Evolutionary conservation across 164 flowering plant species (phyloP).

Genomic region (Stephania japonica): DNA sequence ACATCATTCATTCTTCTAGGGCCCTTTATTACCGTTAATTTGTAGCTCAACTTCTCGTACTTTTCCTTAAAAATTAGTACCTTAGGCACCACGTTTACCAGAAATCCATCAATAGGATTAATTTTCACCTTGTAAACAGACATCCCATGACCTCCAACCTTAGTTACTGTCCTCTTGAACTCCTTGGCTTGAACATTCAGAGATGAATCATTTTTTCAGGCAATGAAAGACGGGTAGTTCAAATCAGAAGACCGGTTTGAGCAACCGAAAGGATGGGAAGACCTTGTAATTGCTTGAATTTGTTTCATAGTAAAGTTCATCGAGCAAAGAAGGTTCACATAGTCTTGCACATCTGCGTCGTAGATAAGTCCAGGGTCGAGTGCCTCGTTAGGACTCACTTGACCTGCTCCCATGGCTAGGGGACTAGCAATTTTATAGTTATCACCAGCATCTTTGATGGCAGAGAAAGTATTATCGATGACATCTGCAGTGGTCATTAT

Average conservation of each 20-base stretch:
- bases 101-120: slow-evolving; percentile 32
- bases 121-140: slow-evolving; percentile 37
- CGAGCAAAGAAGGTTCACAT: slow-evolving; percentile 46
- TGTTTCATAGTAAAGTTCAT: slow-evolving; percentile 41
- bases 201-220: slow-evolving; percentile 20
- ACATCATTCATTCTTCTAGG: slow-evolving; percentile 17
- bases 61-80: slow-evolving; percentile 36
- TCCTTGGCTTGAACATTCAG: slow-evolving; percentile 17
- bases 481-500: slow-evolving; percentile 56
- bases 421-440: slow-evolving; percentile 35
- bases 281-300: slow-evolving; percentile 36
- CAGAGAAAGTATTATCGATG: slow-evolving; percentile 33
- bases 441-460: slow-evolving; percentile 34
- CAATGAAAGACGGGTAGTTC: slow-evolving; percentile 71
- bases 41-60: slow-evolving; percentile 41
- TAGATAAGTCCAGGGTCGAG: slow-evolving; percentile 66
- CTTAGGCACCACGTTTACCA: slow-evolving; percentile 42
- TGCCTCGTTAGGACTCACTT: slow-evolving; percentile 60
- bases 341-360: slow-evolving; percentile 36
- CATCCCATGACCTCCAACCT: slow-evolving; percentile 34
- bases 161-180: slow-evolving; percentile 52
- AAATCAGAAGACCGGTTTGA: slow-evolving; percentile 41
- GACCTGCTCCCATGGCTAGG: slow-evolving; percentile 63
- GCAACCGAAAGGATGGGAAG: slow-evolving; percentile 22
- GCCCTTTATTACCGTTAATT: slow-evolving; percentile 28